phyloP scores from a whole-genome alignment of 2,329 filamentous ascomycete species.

The Teratosphaeria gauchensis region DNA sequence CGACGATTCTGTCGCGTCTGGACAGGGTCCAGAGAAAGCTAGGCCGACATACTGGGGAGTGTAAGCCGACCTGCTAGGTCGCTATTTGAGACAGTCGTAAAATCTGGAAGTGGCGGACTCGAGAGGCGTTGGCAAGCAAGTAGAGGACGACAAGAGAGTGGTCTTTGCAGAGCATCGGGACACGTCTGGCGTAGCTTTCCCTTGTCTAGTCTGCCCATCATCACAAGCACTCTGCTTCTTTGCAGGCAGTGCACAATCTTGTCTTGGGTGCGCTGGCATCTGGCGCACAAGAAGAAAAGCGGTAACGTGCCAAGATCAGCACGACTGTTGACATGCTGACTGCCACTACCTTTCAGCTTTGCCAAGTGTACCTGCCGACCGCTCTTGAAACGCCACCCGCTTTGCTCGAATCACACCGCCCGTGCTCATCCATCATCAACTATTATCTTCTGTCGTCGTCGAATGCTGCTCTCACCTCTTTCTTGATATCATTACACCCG shows the following conservation, averaged over 20 bases:
- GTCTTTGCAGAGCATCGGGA: too few species aligned
- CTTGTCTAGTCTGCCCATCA: too few species aligned
- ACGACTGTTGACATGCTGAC: neutral
- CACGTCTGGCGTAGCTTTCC: too few species aligned
- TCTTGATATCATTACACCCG: slow-evolving; percentile 24
- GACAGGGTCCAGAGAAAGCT: neutral
- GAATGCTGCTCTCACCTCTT: neutral
- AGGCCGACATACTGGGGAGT: neutral
- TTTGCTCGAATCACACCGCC: neutral
- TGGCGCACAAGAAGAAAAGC: neutral
- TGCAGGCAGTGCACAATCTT: neutral
- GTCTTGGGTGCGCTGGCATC: neutral
- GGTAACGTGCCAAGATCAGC: neutral
- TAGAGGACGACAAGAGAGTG: too few species aligned
- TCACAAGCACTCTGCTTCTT: too few species aligned
- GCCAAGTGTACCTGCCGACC: neutral
- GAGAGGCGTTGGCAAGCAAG: neutral
- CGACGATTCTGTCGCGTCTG: neutral
- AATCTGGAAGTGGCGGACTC: neutral
- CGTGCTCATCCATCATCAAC: neutral
- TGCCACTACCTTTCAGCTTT: neutral
- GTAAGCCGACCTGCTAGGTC: neutral
- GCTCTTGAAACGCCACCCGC: neutral
- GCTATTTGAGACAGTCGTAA: neutral
- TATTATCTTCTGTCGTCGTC: neutral